Evolutionary conservation across 768 basidiomycete species (phyloP).

Genomic region (Leccinum sublutescens): DNA sequence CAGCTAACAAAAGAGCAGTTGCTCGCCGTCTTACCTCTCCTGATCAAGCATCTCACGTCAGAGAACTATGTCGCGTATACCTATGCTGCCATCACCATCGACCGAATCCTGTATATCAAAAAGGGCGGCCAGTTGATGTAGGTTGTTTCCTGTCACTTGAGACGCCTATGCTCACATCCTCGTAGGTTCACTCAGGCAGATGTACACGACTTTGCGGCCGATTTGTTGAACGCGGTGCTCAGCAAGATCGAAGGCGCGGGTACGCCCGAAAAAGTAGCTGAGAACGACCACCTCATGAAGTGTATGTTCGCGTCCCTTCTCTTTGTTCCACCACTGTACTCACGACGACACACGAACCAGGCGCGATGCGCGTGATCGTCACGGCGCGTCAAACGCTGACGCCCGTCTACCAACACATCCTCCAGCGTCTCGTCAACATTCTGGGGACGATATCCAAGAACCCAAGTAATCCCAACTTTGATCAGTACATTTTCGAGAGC

Average conservation of each 20-base stretch:
- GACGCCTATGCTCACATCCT: neutral
- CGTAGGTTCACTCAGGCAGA: slow-evolving; percentile 84
- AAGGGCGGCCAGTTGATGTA: slow-evolving; percentile 72
- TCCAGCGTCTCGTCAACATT: slow-evolving; percentile 73
- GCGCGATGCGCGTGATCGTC: slow-evolving; percentile 89
- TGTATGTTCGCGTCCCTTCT: slow-evolving; percentile 47
- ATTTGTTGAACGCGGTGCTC: slow-evolving; percentile 55
- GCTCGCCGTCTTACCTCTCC: slow-evolving; percentile 82
- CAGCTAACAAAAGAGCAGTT: slow-evolving; percentile 94
- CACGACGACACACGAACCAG: slow-evolving; percentile 40
- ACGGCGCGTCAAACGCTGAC: slow-evolving; percentile 80
- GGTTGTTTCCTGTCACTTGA: slow-evolving; percentile 26
- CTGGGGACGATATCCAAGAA: slow-evolving; percentile 89
- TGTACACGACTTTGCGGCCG: slow-evolving; percentile 77
- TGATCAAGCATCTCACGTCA: slow-evolving; percentile 86
- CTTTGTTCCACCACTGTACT: neutral
- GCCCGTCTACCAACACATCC: slow-evolving; percentile 60
- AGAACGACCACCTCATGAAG: slow-evolving; percentile 98
- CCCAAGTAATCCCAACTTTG: slow-evolving; percentile 96
- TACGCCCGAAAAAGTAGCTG: slow-evolving; percentile 89
- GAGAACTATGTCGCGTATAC: slow-evolving; percentile 95
- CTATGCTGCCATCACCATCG: slow-evolving; percentile 97
- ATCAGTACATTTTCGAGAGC: slow-evolving; percentile 96
- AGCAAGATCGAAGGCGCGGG: slow-evolving; percentile 73
- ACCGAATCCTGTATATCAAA: slow-evolving; percentile 89